Percentiles rank a stretch among this genome's conserved stretches.
Evolutionary conservation across 441 rosid species (phyloP).

Genomic region (Populus hybrid): DNA sequence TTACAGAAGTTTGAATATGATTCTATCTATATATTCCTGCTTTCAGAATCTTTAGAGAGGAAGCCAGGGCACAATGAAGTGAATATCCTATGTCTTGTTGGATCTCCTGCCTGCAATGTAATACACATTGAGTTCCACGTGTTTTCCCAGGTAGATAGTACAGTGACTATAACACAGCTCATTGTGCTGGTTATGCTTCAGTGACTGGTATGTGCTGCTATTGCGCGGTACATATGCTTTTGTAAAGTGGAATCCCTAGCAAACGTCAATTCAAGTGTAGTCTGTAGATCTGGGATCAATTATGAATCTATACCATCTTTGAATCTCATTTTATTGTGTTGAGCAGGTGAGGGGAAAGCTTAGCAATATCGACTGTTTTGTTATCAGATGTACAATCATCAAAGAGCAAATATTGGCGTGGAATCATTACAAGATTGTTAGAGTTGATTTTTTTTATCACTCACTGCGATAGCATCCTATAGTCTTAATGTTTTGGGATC

Average conservation of each 20-base stretch:
- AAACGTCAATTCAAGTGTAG: background rate
- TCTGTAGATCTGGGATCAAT: background rate
- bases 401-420: background rate
- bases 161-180: background rate
- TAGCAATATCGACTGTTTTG: background rate
- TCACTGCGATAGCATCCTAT: background rate
- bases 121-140: background rate
- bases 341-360: background rate
- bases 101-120: background rate
- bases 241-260: background rate
- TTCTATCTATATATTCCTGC: background rate
- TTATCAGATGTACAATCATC: background rate
- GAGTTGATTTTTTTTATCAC: background rate
- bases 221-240: background rate
- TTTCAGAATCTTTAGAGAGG: background rate
- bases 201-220: background rate
- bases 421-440: background rate
- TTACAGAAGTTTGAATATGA: background rate
- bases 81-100: background rate
- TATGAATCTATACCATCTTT: background rate
- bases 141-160: background rate
- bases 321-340: background rate
- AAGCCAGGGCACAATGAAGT: background rate
- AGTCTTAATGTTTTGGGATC: background rate
- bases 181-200: background rate